Base-by-base conservation (phyloP, 768 basidiomycete species). In the Mycena filopes region DNA sequence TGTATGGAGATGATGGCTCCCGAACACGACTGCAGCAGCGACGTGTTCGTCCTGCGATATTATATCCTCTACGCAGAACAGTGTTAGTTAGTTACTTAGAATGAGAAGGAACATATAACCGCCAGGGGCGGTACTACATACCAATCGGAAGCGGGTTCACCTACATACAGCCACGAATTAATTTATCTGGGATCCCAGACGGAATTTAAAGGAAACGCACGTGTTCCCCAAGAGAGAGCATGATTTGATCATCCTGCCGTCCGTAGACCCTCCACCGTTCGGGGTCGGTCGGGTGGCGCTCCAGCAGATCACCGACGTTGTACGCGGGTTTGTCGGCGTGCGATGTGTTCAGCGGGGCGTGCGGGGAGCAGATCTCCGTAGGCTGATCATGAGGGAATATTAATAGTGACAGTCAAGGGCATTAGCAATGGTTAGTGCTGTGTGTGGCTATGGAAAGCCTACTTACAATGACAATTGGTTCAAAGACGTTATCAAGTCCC, bases 201-300 rank as follows among this genome's bases (percentile, higher is more conserved):
- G n/a, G n/a, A n/a, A n/a, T n/a, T n/a, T n/a, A n/a, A n/a, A n/a
- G n/a, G 6, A 57, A 3, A 20, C 62, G 7, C 25, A 78, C 77
- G 75, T 78, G 79, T 58, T 80, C 79, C 6, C 79, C 79, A 1
- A 76, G 78, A 25, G 69, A 72, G 12, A 76, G 70, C 71, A 78
- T 76, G 46, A 83, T 79, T 63, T 81, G 81, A 50, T 83, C 81
- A 57, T 83, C 81, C 20, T 69, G 71, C 1, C 81, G 70, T 1
- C 81, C 80, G 41, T 67, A 70, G 0, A 81, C 55, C 45, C 60
- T 73, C 70, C 73, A 81, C 20, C 69, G 50, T 3, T 66, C 65
- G 0, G 70, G 69, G 6, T 75, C 70, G 2, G 73, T 74, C 13
- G 81, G 79, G 62, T 83, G 81, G 4, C 67, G 74, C 28, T 69